A percentile compares a stretch with the other conserved stretches of the same genome.
phyloP scores from a whole-genome alignment of 306 rosid genomes.

The Prunus padus region DNA sequence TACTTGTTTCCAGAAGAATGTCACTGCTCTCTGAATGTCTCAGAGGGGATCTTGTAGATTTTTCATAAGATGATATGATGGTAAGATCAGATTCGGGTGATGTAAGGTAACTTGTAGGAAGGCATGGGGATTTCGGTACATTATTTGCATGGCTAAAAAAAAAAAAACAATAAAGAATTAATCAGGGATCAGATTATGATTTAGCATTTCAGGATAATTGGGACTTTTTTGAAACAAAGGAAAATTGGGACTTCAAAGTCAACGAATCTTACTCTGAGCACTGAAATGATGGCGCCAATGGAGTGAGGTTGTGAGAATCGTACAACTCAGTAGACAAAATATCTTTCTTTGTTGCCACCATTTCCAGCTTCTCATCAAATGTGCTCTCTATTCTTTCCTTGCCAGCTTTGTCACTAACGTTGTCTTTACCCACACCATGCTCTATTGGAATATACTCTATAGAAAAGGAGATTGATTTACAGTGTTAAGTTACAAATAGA shows the following conservation, averaged over 20 bases:
- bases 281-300: constrained; percentile 45
- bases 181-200: neutral
- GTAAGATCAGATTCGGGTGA: constrained; percentile 36
- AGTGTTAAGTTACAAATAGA: neutral
- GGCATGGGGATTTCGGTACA: constrained; percentile 35
- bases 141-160: constrained; percentile 44
- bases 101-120: constrained; percentile 32
- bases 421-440: constrained; percentile 26
- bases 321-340: constrained; percentile 18
- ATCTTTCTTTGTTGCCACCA: constrained; percentile 36
- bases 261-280: constrained; percentile 46
- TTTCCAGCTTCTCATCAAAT: constrained; percentile 30
- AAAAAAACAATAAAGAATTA: constrained; percentile 16
- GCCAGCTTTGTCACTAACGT: constrained; percentile 11
- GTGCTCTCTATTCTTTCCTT: constrained; percentile 29
- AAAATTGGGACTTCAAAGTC: neutral
- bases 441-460: constrained; percentile 42
- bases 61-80: constrained; percentile 24
- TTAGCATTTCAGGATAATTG: neutral
- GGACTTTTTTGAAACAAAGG: neutral
- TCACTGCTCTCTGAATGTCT: constrained; percentile 22
- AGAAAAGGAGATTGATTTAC: constrained; percentile 4
- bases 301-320: constrained; percentile 34
- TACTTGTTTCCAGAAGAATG: constrained; percentile 25
- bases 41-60: constrained; percentile 21